Evolutionary conservation across 352 stramenopile genomes (phyloP).

Genomic region (Phytophthora brassicae): DNA sequence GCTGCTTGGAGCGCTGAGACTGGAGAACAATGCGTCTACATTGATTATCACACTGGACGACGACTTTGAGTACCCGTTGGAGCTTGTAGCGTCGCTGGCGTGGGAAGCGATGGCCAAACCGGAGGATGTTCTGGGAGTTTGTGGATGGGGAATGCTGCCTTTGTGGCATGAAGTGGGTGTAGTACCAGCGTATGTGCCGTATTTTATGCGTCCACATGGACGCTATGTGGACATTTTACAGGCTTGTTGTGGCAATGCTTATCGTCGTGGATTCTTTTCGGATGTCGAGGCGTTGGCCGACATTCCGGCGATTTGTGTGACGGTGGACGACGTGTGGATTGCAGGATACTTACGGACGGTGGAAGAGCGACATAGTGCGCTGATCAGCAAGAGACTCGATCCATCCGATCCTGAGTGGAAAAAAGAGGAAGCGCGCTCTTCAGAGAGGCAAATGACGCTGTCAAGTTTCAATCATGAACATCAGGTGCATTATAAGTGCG

Average conservation of each 20-base stretch:
- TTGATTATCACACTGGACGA: conserved; percentile 84
- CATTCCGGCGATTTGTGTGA: conserved; percentile 72
- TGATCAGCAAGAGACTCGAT: conserved; percentile 82
- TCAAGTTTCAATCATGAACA: conserved; percentile 83
- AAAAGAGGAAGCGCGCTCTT: conserved; percentile 47
- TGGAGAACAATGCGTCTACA: conserved; percentile 59
- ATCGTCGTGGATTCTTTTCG: conserved; percentile 73
- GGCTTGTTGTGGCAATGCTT: conserved; percentile 70
- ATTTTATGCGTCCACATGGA: conserved; percentile 73
- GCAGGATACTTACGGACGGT: conserved; percentile 74
- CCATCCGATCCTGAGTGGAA: conserved; percentile 71
- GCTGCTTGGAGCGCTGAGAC: conserved; percentile 59
- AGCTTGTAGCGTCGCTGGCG: conserved; percentile 61
- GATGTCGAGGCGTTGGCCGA: conserved; percentile 68
- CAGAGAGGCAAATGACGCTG: conserved; percentile 60
- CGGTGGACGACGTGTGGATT: conserved; percentile 85
- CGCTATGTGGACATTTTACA: conserved; percentile 80
- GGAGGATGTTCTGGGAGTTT: conserved; percentile 68
- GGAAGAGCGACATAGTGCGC: conserved; percentile 52
- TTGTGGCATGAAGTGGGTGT: conserved; percentile 75
- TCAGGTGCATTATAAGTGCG: conserved; percentile 83
- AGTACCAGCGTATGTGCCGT: conserved; percentile 79
- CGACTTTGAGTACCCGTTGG: conserved; percentile 77
- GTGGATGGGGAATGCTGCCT: conserved; percentile 79
- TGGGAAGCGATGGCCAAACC: conserved; percentile 68